A percentile compares a stretch with the other conserved stretches of the same genome.
Evolutionary conservation across 2,329 filamentous ascomycete genomes (phyloP).

Genomic region (Diaporthe nobilis): DNA sequence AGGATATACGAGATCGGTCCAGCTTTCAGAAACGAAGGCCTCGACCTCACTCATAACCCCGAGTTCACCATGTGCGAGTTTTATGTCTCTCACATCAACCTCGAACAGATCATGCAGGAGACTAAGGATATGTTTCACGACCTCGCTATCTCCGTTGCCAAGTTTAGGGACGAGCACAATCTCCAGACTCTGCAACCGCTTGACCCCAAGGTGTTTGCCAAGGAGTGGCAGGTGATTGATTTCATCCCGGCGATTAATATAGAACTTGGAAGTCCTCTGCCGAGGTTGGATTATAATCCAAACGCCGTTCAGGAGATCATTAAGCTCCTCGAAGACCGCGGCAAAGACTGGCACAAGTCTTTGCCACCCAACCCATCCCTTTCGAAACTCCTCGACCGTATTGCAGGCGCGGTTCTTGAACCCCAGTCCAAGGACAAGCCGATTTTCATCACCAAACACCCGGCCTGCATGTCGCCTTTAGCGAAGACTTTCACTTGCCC

Average conservation of each 20-base stretch:
- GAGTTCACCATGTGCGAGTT: constrained; percentile 99
- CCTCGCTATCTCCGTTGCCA: constrained; percentile 59
- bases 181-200: not conserved
- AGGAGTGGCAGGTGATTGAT: constrained; percentile 68
- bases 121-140: constrained; percentile 80
- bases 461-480: constrained; percentile 90
- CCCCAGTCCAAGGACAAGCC: constrained; percentile 76
- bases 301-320: constrained; percentile 73
- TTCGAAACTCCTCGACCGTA: constrained; percentile 82
- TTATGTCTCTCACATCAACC: constrained; percentile 87
- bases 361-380: constrained; percentile 75
- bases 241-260: constrained; percentile 86
- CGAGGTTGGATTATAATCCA: constrained; percentile 66
- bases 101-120: constrained; percentile 79
- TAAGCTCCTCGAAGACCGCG: constrained; percentile 67
- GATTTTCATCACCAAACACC: constrained; percentile 91
- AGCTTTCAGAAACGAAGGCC: constrained; percentile 92
- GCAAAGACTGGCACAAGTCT: constrained; percentile 74
- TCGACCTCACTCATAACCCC: constrained; percentile 93
- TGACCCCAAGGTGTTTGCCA: constrained; percentile 26
- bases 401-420: constrained; percentile 84
- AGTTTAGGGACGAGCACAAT: constrained; percentile 8
- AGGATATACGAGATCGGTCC: constrained; percentile 94
- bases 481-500: constrained; percentile 87
- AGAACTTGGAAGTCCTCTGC: constrained; percentile 75